These are phyloP conservation scores for Cryptococcus neoformans DNA, from an alignment of 1,284 basidiomycete species.

Conservation along the genomic window DNA sequence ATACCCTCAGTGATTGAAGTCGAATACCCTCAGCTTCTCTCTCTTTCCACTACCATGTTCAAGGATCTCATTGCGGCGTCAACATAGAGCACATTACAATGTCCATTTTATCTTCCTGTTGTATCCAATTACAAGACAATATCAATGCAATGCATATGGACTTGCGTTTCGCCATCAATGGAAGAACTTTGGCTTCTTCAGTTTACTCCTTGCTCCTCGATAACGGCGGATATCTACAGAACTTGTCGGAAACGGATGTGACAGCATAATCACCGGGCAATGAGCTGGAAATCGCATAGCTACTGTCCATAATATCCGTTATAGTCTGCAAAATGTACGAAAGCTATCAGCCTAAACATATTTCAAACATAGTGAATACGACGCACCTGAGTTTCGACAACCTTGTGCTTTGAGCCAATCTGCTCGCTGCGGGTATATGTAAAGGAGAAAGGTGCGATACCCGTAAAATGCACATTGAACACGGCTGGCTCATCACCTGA, in stretches of 20 bases:
- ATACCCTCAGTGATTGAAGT: slow-evolving; percentile 7
- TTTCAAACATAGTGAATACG: slow-evolving; percentile 4
- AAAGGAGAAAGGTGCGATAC: slow-evolving; percentile 93
- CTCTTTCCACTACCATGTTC: slow-evolving; percentile 6
- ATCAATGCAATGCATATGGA: too few species aligned
- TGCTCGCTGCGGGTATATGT: slow-evolving; percentile 71
- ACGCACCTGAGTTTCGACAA: slow-evolving; percentile 71
- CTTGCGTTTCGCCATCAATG: not conserved
- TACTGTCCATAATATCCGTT: slow-evolving; percentile 68
- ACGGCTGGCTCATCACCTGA: slow-evolving; percentile 88
- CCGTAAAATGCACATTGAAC: slow-evolving; percentile 72
- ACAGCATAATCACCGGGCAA: slow-evolving; percentile 71
- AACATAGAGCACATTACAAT: not conserved
- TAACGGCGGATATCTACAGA: slow-evolving; percentile 72
- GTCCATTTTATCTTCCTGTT: too few species aligned
- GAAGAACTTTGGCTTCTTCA: not conserved
- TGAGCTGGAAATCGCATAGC: slow-evolving; percentile 84
- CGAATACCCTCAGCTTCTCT: slow-evolving; percentile 4
- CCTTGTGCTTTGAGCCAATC: slow-evolving; percentile 50
- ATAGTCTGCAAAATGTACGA: slow-evolving; percentile 54
- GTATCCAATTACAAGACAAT: too few species aligned
- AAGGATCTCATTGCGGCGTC: slow-evolving; percentile 6
- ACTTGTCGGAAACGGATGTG: slow-evolving; percentile 79
- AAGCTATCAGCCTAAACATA: not conserved
- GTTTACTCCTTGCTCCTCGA: slow-evolving; percentile 10